phyloP scores from a whole-genome alignment of 23 red algal genomes.

The Gracilaria caudata region DNA sequence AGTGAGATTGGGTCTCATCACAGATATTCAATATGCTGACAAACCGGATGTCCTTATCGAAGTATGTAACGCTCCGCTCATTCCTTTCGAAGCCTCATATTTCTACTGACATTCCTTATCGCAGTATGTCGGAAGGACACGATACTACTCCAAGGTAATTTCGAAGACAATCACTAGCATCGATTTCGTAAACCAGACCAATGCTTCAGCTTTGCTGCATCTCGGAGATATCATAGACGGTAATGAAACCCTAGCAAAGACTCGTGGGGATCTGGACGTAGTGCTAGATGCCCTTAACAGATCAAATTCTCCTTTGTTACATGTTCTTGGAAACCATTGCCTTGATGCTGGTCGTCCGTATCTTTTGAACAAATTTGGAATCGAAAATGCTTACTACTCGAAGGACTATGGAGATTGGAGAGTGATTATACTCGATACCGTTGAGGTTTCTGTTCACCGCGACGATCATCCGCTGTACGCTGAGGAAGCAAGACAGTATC shows the following conservation, averaged over 20 bases:
- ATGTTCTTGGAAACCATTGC: conserved; percentile 89
- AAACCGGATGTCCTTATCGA: conserved; percentile 53
- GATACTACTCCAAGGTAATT: conserved; percentile 38
- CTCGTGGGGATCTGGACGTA: conserved; percentile 29
- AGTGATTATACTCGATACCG: conserved; percentile 75
- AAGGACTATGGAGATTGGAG: conserved; percentile 70
- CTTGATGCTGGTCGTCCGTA: conserved; percentile 32
- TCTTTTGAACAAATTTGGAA: conserved; percentile 14
- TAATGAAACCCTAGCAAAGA: conserved; percentile 22
- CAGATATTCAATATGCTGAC: conserved; percentile 78
- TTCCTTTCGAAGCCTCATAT: not conserved
- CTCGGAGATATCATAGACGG: conserved; percentile 88
- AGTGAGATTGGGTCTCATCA: conserved; percentile 60
- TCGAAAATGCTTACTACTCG: conserved; percentile 45
- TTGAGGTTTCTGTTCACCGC: conserved; percentile 48
- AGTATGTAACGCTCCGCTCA: not conserved
- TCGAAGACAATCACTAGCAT: conserved; percentile 4
- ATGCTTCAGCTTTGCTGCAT: conserved; percentile 46
- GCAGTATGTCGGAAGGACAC: conserved; percentile 9
- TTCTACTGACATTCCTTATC: not conserved
- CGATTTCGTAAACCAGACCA: not conserved
- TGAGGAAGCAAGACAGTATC: conserved; percentile 35
- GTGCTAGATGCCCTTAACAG: conserved; percentile 31
- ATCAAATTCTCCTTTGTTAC: conserved; percentile 22
- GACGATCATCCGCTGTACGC: not conserved